Base-by-base conservation (phyloP, 2,329 filamentous ascomycete genomes). In the Xylaria arbuscula region DNA sequence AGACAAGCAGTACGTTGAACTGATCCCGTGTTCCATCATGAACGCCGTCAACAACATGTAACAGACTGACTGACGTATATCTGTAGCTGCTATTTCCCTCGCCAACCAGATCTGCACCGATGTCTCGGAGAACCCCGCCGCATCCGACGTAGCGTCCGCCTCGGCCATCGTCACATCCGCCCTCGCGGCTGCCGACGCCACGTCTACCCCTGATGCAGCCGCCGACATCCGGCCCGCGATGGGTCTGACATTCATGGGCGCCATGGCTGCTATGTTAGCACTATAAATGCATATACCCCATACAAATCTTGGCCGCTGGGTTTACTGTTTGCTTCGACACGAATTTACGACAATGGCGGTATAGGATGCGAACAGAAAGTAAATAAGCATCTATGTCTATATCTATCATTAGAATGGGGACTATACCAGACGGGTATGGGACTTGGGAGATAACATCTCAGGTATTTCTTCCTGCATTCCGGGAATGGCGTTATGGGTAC, bases 121-220 rank as follows among this genome's bases (percentile, higher is more conserved):
- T 22, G 76, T 72, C 11, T 51, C 58, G 3, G 56, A 69, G 15
- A 74, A 76, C 63, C 73, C 76, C 11, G 67, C 72, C 47, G 56
- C 73, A 2, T 68, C 75, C 19, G 76, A 71, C n/a, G 69, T 77
- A 22, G 75, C 76, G 9, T 74, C 74, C n/a, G 77, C 77, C 17
- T 78, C 78, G 4, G 71, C 64, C 54, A 66, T 77, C 48, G 67
- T 78, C 64, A 70, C 73, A 10, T 76, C 76, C 0, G 76, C 72
- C 47, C 59, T 78, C 19, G 72, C 64, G 42, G 72, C 75, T 15
- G 64, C 71, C 1, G 57, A 40, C 15, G 60, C 67, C 19, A 66
- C 71, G 1, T 19, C 73, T 3, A 70, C 69, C 1, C 55, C 75
- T 4, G 72, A 69, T 36, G 68, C 66, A 32, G 77, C 76, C 1